Percentiles rank a stretch among this genome's conserved stretches.
Evolutionary conservation across 352 stramenopile species (phyloP).

Genomic region (Phytophthora tubulina): DNA sequence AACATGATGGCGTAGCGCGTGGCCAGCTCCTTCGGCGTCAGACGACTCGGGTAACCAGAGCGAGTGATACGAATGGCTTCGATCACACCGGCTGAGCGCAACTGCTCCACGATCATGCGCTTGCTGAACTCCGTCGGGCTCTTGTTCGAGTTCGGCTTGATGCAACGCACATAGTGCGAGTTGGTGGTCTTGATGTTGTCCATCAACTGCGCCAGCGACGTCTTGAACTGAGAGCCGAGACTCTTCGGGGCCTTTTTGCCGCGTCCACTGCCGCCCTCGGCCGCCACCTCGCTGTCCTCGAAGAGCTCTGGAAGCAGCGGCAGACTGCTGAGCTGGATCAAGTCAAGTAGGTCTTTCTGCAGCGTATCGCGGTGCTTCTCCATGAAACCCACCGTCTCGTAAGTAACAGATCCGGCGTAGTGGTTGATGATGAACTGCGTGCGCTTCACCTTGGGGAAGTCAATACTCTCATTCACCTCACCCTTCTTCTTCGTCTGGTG

Average conservation of each 20-base stretch:
- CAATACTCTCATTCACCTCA: conserved; percentile 79
- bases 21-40: conserved; percentile 86
- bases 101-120: conserved; percentile 92
- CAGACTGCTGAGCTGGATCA: conserved; percentile 83
- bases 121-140: conserved; percentile 90
- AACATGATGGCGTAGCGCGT: conserved; percentile 92
- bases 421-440: conserved; percentile 96
- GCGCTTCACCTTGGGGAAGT: conserved; percentile 90
- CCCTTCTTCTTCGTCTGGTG: conserved; percentile 77
- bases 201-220: conserved; percentile 84
- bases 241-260: conserved; percentile 77
- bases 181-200: conserved; percentile 89
- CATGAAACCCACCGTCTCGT: conserved; percentile 95
- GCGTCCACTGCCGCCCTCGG: conserved; percentile 49
- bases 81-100: conserved; percentile 92
- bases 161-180: conserved; percentile 90
- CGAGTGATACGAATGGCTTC: conserved; percentile 94
- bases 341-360: conserved; percentile 94
- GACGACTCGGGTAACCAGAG: conserved; percentile 92
- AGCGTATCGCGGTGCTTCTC: conserved; percentile 97
- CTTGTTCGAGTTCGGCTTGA: conserved; percentile 92
- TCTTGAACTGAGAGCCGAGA: conserved; percentile 88
- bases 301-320: conserved; percentile 80
- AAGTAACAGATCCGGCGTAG: conserved; percentile 96
- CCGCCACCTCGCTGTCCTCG: conserved; percentile 59